Evolutionary conservation across 345 rosid genomes (phyloP), one percentile per base, ranked within the genome.

Genomic region (Mallotus nudiflorus): DNA sequence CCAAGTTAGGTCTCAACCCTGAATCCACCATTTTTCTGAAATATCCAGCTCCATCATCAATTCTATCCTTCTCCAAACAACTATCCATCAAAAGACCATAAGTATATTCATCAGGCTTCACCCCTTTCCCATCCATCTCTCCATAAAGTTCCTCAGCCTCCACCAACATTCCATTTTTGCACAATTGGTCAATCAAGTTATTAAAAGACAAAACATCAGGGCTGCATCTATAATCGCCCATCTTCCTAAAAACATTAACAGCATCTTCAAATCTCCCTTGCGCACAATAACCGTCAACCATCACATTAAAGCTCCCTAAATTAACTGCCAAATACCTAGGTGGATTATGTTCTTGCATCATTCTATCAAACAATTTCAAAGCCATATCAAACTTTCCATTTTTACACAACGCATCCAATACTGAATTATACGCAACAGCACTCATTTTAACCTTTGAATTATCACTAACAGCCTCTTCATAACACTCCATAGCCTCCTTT

Each of bases 281-380:
- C 0, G 73, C 81, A 20, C 92, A 91, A 72, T 84, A 88, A 19
- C 98, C 97, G 82, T 89, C 89, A 3, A 75, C 89, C 84, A 90
- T 84, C 39, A 90, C 97, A 78, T 94, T 94, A 79, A 90, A 91
- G 72, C 87, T 91, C 16, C 97, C 98, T 80, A 91, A 77, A 79
- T 94, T 89, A 65, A 91, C 81, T 2, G 84, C 75, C 81, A 91
- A 74, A 31, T 12, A 53, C 80, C 65, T 85, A 24, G 97, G 98
- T 0, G 96, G 97, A 49, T 69, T 80, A 72, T 91, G 97, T 79
- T 84, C 84, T 53, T 65, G 54, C n/a, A 71, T 73, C 89, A 91
- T 84, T 64, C 79, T 80, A 56, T 85, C 91, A 77, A 94, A 91
- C 85, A 91, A 82, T 76, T 70, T 80, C 75, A 90, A 74, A 11